Evolutionary conservation across 495 filamentous ascomycete genomes (phyloP), one percentile per base, ranked within the genome.

Genomic region (Chaetomium tenue): DNA sequence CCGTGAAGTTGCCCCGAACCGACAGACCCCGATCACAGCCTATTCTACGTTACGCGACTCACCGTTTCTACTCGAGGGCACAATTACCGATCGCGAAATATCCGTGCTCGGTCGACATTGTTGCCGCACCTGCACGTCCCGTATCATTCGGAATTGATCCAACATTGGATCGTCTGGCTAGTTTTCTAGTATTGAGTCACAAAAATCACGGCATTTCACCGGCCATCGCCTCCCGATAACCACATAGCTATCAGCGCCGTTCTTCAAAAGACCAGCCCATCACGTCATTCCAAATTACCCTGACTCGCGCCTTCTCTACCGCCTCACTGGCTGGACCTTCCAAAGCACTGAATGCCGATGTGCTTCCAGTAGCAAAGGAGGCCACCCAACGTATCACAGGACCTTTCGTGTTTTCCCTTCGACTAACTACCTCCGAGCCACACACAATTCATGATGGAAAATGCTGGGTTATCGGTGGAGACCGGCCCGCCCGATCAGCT

Each of bases 381-480:
- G 22, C 50, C 11, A 0, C 12, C 9, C 42, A 20, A 25, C 7
- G 6, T 13, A 28, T 13, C 37, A 12, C 48, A 3, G 5, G 28
- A 18, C 28, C 11, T 25, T 48, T 39, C 3, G 0, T 40, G 5
- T 12, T 8, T 6, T 1, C 39, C 23, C 9, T 23, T 11, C 2
- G 9, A 13, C 26, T 23, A 3, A 25, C 39, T 9, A 1, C 23
- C 1, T 0, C 20, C 18, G 12, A 3, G 9, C n/a, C 50, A 37
- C 60, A 46, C 22, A 28, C 33, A 6, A 47, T 12, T 16, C 22
- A 51, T 15, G 13, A 75, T 75, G 73, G 73, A 74, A 20, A 56
- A 76, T 57, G 66, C 72, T 15, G 66, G 69, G 33, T 30, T 58
- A 8, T 50, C 60, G 26, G 64, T 71, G 16, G 66, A 67, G 2